Evolutionary conservation across 768 basidiomycete species (phyloP).

Genomic region (Rhizopogon vinicolor): DNA sequence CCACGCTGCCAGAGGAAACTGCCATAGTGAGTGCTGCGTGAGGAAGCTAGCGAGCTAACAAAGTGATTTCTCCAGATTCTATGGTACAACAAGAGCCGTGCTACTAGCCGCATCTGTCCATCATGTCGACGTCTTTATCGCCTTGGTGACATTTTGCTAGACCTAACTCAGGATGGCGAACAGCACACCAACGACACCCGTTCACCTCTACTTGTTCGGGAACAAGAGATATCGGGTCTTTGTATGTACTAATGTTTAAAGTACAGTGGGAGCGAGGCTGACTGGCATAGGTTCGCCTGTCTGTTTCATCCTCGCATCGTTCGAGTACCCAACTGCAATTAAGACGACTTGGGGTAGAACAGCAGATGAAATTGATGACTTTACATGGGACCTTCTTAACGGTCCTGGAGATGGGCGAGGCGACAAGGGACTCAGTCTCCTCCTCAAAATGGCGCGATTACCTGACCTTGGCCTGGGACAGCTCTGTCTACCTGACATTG

Average conservation of each 20-base stretch:
- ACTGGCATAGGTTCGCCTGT: conserved; percentile 59
- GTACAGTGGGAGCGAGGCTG: not conserved
- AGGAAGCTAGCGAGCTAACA: not conserved
- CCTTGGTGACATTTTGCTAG: conserved; percentile 60
- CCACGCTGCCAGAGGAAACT: conserved; percentile 65
- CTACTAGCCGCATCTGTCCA: conserved; percentile 68
- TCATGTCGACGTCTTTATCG: conserved; percentile 70
- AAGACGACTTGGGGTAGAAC: conserved; percentile 64
- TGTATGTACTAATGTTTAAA: conserved; percentile 42
- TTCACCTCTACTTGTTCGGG: conserved; percentile 43
- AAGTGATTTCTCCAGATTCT: conserved; percentile 43
- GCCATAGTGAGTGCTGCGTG: conserved; percentile 49
- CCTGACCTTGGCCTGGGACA: conserved; percentile 72
- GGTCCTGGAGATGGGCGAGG: conserved; percentile 28
- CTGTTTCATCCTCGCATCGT: conserved; percentile 71
- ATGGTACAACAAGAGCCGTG: conserved; percentile 84
- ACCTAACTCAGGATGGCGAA: conserved; percentile 31
- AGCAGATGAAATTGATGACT: conserved; percentile 65
- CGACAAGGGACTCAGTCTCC: conserved; percentile 48
- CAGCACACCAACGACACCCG: conserved; percentile 13
- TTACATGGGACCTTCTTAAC: conserved; percentile 60
- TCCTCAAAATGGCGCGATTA: conserved; percentile 73
- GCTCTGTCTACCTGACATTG: conserved; percentile 33
- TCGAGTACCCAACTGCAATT: conserved; percentile 58
- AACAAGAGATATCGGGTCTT: conserved; percentile 72